Percentiles rank a stretch among this genome's conserved stretches.
These are phyloP conservation scores for Myriosclerotinia curreyana DNA, from an alignment of 2,329 filamentous ascomycete genomes.

Conservation along the genomic window DNA sequence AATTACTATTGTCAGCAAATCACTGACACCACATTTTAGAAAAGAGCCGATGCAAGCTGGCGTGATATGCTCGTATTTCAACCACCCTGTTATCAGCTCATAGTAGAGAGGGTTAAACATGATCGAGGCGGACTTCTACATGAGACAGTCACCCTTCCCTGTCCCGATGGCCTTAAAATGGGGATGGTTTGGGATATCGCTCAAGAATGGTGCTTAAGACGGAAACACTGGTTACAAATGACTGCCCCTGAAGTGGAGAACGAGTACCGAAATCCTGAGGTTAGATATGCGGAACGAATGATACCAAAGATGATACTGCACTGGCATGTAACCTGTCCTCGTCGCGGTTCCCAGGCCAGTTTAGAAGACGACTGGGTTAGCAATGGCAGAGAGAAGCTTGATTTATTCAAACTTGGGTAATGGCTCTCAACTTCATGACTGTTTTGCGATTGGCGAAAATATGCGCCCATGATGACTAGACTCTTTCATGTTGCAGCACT, in stretches of 20 bases:
- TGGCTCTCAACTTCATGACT: not conserved
- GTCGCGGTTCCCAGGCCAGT: constrained; percentile 5
- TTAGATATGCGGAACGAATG: constrained; percentile 8
- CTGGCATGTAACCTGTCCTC: constrained; percentile 15
- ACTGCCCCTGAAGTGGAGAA: constrained; percentile 3
- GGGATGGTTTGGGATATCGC: constrained; percentile 22
- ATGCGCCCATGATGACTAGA: not conserved
- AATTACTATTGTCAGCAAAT: not conserved
- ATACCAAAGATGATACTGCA: constrained; percentile 14
- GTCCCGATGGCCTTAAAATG: constrained; percentile 19
- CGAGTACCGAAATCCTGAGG: not conserved
- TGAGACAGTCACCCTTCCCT: constrained; percentile 5
- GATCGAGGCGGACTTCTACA: constrained; percentile 7
- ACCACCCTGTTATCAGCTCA: constrained; percentile 13
- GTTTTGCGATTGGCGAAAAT: not conserved
- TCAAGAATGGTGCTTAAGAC: constrained; percentile 19
- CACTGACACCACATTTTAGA: not conserved
- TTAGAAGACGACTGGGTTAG: constrained; percentile 7
- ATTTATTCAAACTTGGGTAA: constrained; percentile 30
- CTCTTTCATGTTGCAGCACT: not conserved
- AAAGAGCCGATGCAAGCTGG: constrained; percentile 21
- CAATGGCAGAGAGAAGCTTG: constrained; percentile 16
- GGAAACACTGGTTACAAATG: constrained; percentile 20
- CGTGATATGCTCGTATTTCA: constrained; percentile 20
- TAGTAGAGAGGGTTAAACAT: constrained; percentile 4